Evolutionary conservation across 225 moss, liverwort and hornwort species (phyloP).

Genomic region (Polytrichum formosum): DNA sequence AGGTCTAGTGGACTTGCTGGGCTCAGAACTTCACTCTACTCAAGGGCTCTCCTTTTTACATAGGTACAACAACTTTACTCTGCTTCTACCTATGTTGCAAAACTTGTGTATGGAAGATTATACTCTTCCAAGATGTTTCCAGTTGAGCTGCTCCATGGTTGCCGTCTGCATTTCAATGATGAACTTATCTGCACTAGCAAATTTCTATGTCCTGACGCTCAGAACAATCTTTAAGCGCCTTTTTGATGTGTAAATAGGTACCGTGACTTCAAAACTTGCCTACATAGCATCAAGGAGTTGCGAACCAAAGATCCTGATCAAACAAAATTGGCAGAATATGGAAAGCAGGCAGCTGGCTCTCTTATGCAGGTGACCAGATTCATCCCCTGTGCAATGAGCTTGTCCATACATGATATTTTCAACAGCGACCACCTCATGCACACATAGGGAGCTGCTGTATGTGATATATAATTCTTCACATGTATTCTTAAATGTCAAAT

Average conservation of each 20-base stretch:
- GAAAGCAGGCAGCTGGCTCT: conserved; percentile 75
- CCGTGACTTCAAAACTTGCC: conserved; percentile 81
- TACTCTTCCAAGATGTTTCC: too few relatives aligned
- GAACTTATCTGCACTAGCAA: background rate
- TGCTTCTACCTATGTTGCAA: too few relatives aligned
- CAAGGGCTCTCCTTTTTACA: conserved; percentile 88
- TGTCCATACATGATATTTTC: too few relatives aligned
- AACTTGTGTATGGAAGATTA: too few relatives aligned
- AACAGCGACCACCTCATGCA: too few relatives aligned
- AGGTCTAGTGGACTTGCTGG: conserved; percentile 85
- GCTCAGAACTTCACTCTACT: conserved; percentile 81
- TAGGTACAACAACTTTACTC: conserved; percentile 24
- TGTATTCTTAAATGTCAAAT: background rate
- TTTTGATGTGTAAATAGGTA: conserved; percentile 45
- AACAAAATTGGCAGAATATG: conserved; percentile 62
- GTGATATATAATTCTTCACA: background rate
- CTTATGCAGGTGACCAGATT: conserved; percentile 51
- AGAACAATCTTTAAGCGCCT: background rate
- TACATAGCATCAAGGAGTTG: conserved; percentile 70
- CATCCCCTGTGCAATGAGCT: too few relatives aligned
- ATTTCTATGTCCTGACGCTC: background rate
- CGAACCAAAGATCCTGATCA: conserved; percentile 65
- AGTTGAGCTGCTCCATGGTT: too few relatives aligned
- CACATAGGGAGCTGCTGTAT: too few relatives aligned
- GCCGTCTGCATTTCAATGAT: background rate